Conservation (phyloP, 2,329 filamentous ascomycete species). For the Aspergillus tamarii region DNA sequence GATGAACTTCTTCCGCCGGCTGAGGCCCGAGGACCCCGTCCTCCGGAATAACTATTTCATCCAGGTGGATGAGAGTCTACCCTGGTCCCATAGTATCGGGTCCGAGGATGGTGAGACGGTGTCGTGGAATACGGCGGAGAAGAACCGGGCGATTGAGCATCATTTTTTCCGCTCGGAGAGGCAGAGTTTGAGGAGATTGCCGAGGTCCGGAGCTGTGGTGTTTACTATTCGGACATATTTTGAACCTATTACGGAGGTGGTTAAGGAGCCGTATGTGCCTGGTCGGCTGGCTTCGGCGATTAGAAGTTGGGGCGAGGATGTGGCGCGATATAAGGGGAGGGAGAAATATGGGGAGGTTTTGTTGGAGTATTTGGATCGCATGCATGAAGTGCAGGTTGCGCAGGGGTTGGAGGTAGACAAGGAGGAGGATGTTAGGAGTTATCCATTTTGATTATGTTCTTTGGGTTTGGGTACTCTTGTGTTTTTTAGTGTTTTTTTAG, state of each 20-base stretch:
- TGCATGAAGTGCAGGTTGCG: conserved; percentile 74
- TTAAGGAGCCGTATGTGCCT: conserved; percentile 73
- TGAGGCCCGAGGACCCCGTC: conserved; percentile 69
- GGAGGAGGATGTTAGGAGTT: conserved; percentile 63
- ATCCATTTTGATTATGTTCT: conserved; percentile 56
- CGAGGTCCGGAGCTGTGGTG: conserved; percentile 60
- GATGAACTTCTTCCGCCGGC: conserved; percentile 76
- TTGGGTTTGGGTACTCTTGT: neutral
- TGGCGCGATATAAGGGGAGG: conserved; percentile 75
- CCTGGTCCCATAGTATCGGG: conserved; percentile 78
- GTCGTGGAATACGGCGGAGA: conserved; percentile 76
- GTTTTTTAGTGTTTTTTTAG: neutral
- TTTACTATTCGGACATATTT: conserved; percentile 86
- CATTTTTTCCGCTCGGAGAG: conserved; percentile 79
- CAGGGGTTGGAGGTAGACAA: conserved; percentile 64
- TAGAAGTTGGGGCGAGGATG: conserved; percentile 79
- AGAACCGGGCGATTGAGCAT: conserved; percentile 70
- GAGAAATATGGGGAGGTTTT: conserved; percentile 74
- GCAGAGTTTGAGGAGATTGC: conserved; percentile 68
- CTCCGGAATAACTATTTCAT: conserved; percentile 84
- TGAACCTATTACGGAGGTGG: conserved; percentile 69
- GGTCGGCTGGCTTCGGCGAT: conserved; percentile 77
- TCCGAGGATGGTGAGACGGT: conserved; percentile 66
- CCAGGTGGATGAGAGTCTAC: conserved; percentile 76
- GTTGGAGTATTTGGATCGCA: conserved; percentile 73